Base-by-base conservation (phyloP, 257 asterid genomes). In the Nicotiana paniculata region DNA sequence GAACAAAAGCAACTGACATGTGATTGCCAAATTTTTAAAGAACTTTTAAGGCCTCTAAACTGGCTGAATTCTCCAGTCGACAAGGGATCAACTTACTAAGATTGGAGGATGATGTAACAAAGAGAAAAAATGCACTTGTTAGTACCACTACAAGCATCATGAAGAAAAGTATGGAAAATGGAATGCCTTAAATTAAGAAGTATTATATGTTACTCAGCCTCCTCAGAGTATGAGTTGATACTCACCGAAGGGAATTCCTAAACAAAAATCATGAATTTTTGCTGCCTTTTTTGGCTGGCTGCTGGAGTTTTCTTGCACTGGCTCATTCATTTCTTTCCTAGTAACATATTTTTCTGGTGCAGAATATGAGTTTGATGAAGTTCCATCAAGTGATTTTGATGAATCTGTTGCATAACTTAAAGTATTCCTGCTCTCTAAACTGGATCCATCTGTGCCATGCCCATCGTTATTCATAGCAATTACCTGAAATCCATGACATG, bases 221-320 rank as follows among this genome's bases (percentile, higher is more conserved):
- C 46, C 75, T 51, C 43, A 51, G 79, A 74, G 26, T 26, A 48
- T 13, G 24, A 81, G 76, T 24, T 51, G n/a, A 74, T 66, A 88
- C 95, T 88, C 72, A 93, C 99, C 99, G 51, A 91, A 96, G 78
- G 99, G 99, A 82, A 96, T 96, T 80, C 98, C 98, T 48, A 96
- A 85, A 77, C 99, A 96, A 84, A 96, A 96, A 83, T 96, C 99
- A 35, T 96, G 99, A 85, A 96, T 93, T 89, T 86, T 94, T 58
- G 98, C 98, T 46, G 94, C 93, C 84, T 79, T 91, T 84, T 78
- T 88, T 35, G 91, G 91, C 85, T 88, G 86, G 87, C 84, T 69
- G 77, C 37, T 65, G 54, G 61, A 78, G 53, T 79, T 85, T 80
- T 87, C 95, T 82, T 84, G 86, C 59, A 77, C 62, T 43, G 85